Evolutionary conservation across 23 red algal species (phyloP).

Genomic region (Cyanidium caldarium): DNA sequence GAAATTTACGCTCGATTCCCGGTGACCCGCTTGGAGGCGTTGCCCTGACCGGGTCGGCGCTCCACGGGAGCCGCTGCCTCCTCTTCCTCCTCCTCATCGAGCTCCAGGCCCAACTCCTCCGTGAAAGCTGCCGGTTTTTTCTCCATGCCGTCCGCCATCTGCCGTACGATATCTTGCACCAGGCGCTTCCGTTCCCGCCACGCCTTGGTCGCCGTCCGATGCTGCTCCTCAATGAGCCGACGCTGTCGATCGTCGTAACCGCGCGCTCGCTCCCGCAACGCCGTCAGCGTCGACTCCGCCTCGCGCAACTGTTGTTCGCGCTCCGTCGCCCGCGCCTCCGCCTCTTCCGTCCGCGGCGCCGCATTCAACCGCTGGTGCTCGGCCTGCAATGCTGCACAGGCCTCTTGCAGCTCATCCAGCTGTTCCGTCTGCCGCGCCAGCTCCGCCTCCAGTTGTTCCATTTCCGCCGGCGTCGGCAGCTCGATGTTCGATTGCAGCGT

Average conservation of each 20-base stretch:
- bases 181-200: slow-evolving; percentile 53
- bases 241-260: slow-evolving; percentile 46
- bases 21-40: too few species aligned
- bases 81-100: slow-evolving; percentile 51
- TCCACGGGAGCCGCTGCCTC: too few species aligned
- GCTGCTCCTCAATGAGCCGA: slow-evolving; percentile 25
- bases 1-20: too few species aligned
- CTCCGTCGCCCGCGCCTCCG: not conserved
- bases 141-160: slow-evolving; percentile 50
- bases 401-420: slow-evolving; percentile 13
- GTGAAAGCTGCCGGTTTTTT: slow-evolving; percentile 39
- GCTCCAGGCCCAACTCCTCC: slow-evolving; percentile 72
- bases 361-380: not conserved
- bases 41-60: too few species aligned
- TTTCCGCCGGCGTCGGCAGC: slow-evolving; percentile 43
- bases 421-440: slow-evolving; percentile 20
- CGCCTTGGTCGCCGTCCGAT: slow-evolving; percentile 14
- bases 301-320: not conserved
- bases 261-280: slow-evolving; percentile 13
- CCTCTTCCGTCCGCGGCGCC: slow-evolving; percentile 10
- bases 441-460: slow-evolving; percentile 28
- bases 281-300: not conserved
- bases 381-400: not conserved
- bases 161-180: slow-evolving; percentile 43
- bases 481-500: slow-evolving; percentile 51